Evolutionary conservation across 768 basidiomycete species (phyloP).

Genomic region (Leccinum obscurum): DNA sequence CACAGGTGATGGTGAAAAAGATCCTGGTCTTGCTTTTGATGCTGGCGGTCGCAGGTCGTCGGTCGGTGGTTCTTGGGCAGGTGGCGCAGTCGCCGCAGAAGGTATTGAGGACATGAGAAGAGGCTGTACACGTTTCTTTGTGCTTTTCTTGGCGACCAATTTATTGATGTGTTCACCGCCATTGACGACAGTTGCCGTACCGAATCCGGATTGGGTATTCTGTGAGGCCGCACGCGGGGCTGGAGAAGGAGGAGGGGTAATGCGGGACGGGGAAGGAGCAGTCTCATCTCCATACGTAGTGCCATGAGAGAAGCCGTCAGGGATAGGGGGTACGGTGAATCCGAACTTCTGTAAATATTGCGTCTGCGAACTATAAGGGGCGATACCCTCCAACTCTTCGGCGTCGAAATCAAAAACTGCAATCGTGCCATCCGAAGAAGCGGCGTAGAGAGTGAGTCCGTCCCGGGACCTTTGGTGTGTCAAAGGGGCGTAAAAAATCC

Average conservation of each 20-base stretch:
- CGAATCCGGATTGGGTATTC: slow-evolving; percentile 43
- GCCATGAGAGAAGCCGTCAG: slow-evolving; percentile 68
- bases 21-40: slow-evolving; percentile 28
- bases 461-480: slow-evolving; percentile 75
- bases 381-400: slow-evolving; percentile 80
- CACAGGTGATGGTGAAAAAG: slow-evolving; percentile 44
- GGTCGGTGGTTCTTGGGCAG: slow-evolving; percentile 13
- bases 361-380: slow-evolving; percentile 68
- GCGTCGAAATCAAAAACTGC: slow-evolving; percentile 83
- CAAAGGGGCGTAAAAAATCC: not conserved
- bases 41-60: slow-evolving; percentile 19
- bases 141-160: slow-evolving; percentile 72
- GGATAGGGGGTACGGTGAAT: slow-evolving; percentile 65
- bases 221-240: slow-evolving; percentile 32
- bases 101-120: slow-evolving; percentile 40
- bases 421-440: slow-evolving; percentile 94
- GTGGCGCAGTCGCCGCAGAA: slow-evolving; percentile 30
- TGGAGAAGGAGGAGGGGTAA: slow-evolving; percentile 54
- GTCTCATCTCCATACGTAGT: slow-evolving; percentile 19
- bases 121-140: slow-evolving; percentile 66
- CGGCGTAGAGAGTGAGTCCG: slow-evolving; percentile 89
- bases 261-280: slow-evolving; percentile 30
- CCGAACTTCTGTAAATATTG: slow-evolving; percentile 83
- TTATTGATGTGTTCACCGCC: slow-evolving; percentile 66
- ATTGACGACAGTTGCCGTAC: slow-evolving; percentile 34